Conservation (phyloP, 148 eudicot species). For the Chenopodium album region DNA sequence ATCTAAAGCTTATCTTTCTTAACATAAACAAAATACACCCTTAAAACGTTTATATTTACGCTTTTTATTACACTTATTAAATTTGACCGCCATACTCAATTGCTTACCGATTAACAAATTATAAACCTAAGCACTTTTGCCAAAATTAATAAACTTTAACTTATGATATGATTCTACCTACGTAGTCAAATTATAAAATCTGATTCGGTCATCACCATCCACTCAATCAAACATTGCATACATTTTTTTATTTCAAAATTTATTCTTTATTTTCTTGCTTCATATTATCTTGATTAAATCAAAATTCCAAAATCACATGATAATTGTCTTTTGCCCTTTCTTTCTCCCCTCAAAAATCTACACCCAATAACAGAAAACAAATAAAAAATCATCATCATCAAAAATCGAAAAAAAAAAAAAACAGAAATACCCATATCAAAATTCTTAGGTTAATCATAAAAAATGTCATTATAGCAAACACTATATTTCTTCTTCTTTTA, state of each 20-base stretch:
- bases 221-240: neutral
- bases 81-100: no score
- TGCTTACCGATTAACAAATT: neutral
- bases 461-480: neutral
- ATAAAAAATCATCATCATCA: neutral
- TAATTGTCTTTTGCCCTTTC: neutral
- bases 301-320: neutral
- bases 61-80: neutral
- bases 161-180: neutral
- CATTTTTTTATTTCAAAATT: neutral
- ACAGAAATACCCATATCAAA: neutral
- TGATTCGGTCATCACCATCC: slow-evolving; percentile 1
- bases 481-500: neutral
- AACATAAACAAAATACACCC: no score
- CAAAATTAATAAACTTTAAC: neutral
- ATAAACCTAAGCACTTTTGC: neutral
- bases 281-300: neutral
- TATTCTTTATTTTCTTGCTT: no score
- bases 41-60: no score
- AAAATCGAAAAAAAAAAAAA: neutral
- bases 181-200: neutral
- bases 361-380: neutral
- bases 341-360: neutral
- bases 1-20: no score
- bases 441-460: neutral